These are phyloP conservation scores for Pseudonitzschia pungens DNA, from an alignment of 108 stramenopile species.

Conservation along the genomic window DNA sequence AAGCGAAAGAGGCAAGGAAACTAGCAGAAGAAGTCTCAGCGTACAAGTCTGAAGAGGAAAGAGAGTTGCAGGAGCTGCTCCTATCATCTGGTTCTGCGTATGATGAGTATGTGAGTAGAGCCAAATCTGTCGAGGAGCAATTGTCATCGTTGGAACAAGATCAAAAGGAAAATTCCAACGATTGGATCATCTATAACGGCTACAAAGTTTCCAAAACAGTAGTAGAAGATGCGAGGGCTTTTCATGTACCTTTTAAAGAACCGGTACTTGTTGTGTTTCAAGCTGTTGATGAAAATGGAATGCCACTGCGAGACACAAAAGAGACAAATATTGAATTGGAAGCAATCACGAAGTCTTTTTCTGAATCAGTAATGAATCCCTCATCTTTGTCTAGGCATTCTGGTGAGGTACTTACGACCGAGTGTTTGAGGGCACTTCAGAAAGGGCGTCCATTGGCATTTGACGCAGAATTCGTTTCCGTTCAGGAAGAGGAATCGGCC, in stretches of 20 bases:
- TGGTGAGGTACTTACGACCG: slow-evolving; percentile 3
- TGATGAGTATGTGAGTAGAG: slow-evolving; percentile 16
- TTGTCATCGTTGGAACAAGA: slow-evolving; percentile 13
- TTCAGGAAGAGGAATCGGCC: slow-evolving; percentile 80
- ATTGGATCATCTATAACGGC: slow-evolving; percentile 84
- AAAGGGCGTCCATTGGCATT: slow-evolving; percentile 79
- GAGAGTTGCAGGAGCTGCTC: background rate
- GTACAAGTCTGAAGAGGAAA: background rate
- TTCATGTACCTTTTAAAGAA: slow-evolving; percentile 71
- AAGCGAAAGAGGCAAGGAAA: slow-evolving; percentile 29
- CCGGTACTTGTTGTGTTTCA: slow-evolving; percentile 67
- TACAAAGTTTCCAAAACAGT: slow-evolving; percentile 58
- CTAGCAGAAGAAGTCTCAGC: slow-evolving; percentile 2
- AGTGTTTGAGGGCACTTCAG: slow-evolving; percentile 28
- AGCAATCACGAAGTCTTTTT: slow-evolving; percentile 7
- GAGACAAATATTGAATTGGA: background rate
- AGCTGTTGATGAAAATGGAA: slow-evolving; percentile 32
- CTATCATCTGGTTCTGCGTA: slow-evolving; percentile 9
- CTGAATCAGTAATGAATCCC: slow-evolving; percentile 47
- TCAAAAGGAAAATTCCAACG: background rate
- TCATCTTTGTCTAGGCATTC: slow-evolving; percentile 51
- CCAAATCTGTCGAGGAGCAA: slow-evolving; percentile 7
- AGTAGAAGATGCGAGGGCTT: slow-evolving; percentile 76
- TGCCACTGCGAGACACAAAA: slow-evolving; percentile 22
- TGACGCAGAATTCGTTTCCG: slow-evolving; percentile 89